Evolutionary conservation across 78 protist species (phyloP), one percentile per base, ranked within the genome.

Genomic region (Dictyostelium purpureum): DNA sequence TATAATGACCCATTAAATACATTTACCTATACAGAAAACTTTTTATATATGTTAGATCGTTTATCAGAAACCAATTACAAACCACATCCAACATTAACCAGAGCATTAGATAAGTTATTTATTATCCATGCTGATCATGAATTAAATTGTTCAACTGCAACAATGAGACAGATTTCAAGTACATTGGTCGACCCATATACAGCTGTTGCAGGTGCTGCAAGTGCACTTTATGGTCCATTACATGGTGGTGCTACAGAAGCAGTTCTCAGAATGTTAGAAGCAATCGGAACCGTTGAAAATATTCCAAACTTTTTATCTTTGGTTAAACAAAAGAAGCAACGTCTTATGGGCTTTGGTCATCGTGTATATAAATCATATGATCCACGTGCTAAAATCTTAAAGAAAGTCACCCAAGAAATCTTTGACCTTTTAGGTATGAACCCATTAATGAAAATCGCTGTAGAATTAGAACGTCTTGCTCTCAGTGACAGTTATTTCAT

Each of bases 211-310:
- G 96, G 93, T 28, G 89, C 83, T n/a, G 94, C 94, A 1, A 69
- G 94, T 42, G 97, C 98, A 45, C 79, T 97, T 31, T 97, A 93
- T 54, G 98, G 98, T 0, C 98, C 98, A 35, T 66, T 80, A 6
- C 98, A 97, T 67, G 98, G 98, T 28, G 98, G 97, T 52, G 96
- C 97, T 33, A 89, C 65, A 31, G 97, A 93, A 78, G 96, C 97
- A 0, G 97, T 97, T 11, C 28, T 97, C 2, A 70, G 67, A 31
- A 95, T 96, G 97, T 88, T 97, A 38, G 95, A 90, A 31, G 77
- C 63, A 9, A 97, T 97, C 11, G 98, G 98, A 24, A 59, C 79
- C 65, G 81, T 77, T 43, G 96, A 94, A 38, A 79, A 82, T n/a
- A 73, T 96, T 69, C 93, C 94, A 24, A 33, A 7, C 28, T 94